These are phyloP conservation scores for Alternaria panax DNA, from an alignment of 2,329 filamentous ascomycete genomes.

Conservation along the genomic window DNA sequence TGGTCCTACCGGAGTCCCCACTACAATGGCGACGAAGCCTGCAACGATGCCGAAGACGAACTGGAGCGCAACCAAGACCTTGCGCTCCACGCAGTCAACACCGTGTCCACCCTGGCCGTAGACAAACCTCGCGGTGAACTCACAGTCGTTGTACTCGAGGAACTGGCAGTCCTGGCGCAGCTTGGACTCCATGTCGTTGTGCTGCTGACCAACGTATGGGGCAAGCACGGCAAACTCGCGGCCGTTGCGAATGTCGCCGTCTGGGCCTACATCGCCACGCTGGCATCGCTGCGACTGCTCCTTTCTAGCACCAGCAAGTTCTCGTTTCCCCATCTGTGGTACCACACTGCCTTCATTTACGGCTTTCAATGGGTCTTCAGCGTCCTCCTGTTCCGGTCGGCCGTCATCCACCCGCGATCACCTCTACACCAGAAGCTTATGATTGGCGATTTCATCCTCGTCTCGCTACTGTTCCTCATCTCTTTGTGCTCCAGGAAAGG, in stretches of 20 bases:
- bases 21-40: conserved; percentile 48
- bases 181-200: conserved; percentile 73
- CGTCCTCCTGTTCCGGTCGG: conserved; percentile 82
- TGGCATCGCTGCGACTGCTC: conserved; percentile 75
- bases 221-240: conserved; percentile 64
- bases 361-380: conserved; percentile 80
- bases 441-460: conserved; percentile 77
- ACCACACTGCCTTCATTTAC: conserved; percentile 89
- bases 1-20: conserved; percentile 45
- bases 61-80: conserved; percentile 64
- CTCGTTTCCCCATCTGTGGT: conserved; percentile 82
- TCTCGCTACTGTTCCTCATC: conserved; percentile 76
- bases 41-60: conserved; percentile 64
- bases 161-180: conserved; percentile 74
- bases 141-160: conserved; percentile 74
- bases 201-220: conserved; percentile 68
- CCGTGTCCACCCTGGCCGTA: conserved; percentile 68
- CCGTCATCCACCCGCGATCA: conserved; percentile 77
- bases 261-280: conserved; percentile 81
- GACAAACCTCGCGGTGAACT: conserved; percentile 79
- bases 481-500: conserved; percentile 86
- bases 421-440: conserved; percentile 68
- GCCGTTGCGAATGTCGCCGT: conserved; percentile 72
- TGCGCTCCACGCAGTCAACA: conserved; percentile 63
- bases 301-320: conserved; percentile 65